Conservation (phyloP, 805 yeast genomes). For the Candida pseudofarinosa region DNA sequence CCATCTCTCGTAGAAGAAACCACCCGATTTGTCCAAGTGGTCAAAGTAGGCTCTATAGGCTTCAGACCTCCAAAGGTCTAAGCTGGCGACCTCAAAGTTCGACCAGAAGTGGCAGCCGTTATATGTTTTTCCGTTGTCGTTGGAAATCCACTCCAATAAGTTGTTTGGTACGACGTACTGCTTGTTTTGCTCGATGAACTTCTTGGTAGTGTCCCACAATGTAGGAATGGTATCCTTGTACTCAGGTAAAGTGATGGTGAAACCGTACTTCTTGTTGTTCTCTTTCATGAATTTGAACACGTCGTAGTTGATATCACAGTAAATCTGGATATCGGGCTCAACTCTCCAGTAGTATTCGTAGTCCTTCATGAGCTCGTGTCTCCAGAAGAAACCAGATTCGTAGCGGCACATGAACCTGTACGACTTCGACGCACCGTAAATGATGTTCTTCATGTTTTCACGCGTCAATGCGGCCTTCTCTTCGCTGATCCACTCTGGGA, state of each 20-base stretch:
- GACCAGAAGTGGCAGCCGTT: conserved; percentile 89
- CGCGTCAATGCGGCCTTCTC: conserved; percentile 64
- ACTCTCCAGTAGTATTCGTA: conserved; percentile 92
- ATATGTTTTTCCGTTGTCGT: conserved; percentile 62
- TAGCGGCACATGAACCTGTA: conserved; percentile 90
- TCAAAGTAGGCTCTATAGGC: conserved; percentile 69
- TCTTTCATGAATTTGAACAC: conserved; percentile 77
- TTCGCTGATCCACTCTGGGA: conserved; percentile 75
- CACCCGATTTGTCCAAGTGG: conserved; percentile 70
- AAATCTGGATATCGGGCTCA: conserved; percentile 75
- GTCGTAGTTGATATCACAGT: conserved; percentile 80
- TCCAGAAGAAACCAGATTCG: conserved; percentile 83
- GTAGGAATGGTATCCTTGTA: conserved; percentile 82
- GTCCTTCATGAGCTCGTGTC: conserved; percentile 67
- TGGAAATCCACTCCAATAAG: conserved; percentile 63
- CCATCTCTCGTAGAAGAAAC: conserved; percentile 91
- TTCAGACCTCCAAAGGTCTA: conserved; percentile 69
- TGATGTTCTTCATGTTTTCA: conserved; percentile 52
- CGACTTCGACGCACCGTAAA: conserved; percentile 66
- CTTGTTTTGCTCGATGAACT: conserved; percentile 56
- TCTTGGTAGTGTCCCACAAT: conserved; percentile 70
- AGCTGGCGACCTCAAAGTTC: conserved; percentile 73
- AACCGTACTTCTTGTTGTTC: conserved; percentile 75
- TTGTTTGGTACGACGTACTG: conserved; percentile 57
- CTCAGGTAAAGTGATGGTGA: conserved; percentile 77